Percentiles rank a stretch among this genome's conserved stretches.
phyloP scores from a whole-genome alignment of 371 early-diverging fungal species.

The Zychaea mexicana region DNA sequence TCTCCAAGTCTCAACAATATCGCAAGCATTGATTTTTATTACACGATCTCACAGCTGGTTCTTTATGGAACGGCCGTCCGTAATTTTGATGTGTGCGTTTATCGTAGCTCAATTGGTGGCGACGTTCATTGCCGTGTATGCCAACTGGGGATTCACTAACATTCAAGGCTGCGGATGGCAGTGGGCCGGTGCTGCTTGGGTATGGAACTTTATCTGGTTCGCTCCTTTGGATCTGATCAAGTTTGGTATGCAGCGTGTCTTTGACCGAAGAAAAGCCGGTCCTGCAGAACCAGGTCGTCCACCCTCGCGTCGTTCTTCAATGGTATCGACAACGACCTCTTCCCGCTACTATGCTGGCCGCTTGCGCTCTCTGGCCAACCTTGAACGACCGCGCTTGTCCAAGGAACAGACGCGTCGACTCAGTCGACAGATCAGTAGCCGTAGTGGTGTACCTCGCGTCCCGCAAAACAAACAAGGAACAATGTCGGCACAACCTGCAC shows the following conservation, averaged over 20 bases:
- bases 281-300: background rate
- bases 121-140: conserved; percentile 59
- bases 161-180: conserved; percentile 57
- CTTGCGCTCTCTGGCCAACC: conserved; percentile 36
- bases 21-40: conserved; percentile 57
- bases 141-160: conserved; percentile 58
- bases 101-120: conserved; percentile 56
- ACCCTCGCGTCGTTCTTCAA: conserved; percentile 31
- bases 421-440: background rate
- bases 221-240: conserved; percentile 73
- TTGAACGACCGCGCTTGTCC: conserved; percentile 30
- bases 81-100: conserved; percentile 49
- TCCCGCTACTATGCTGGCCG: conserved; percentile 44
- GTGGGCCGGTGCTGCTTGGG: conserved; percentile 67
- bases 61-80: conserved; percentile 53
- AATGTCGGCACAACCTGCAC: background rate
- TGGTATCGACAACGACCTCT: conserved; percentile 27
- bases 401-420: background rate
- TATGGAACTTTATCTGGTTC: conserved; percentile 81
- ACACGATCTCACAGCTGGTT: conserved; percentile 58
- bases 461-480: no score
- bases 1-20: conserved; percentile 55
- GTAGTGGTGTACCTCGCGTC: no score
- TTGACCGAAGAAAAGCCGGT: conserved; percentile 36
- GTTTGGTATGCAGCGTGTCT: conserved; percentile 64